Conservation (phyloP, 1,284 basidiomycete species). For the Sporisorium sorghi region DNA sequence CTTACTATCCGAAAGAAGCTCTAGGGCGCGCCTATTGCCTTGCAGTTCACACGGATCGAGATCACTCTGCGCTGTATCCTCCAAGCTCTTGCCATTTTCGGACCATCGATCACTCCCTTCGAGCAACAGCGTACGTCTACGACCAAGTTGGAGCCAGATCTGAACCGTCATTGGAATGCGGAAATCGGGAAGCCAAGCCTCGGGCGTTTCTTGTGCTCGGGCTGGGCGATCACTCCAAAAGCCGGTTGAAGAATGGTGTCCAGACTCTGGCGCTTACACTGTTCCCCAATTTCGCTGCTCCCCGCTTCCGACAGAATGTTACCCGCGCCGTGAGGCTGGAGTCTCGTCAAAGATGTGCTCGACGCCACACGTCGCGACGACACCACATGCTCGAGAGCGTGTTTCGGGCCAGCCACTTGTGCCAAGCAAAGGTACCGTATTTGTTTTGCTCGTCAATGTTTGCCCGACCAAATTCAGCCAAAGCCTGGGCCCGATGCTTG, state of each 20-base stretch:
- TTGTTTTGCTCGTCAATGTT: not conserved
- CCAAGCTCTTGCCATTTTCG: too few relatives aligned
- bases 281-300: not conserved
- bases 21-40: too few relatives aligned
- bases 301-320: conserved; percentile 8
- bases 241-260: conserved; percentile 1
- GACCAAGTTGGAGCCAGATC: not conserved
- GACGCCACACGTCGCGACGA: too few relatives aligned
- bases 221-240: not conserved
- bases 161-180: too few relatives aligned
- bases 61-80: too few relatives aligned
- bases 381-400: not conserved
- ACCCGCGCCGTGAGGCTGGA: too few relatives aligned
- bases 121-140: too few relatives aligned
- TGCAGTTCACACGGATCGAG: too few relatives aligned
- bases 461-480: too few relatives aligned
- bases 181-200: not conserved
- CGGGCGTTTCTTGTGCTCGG: not conserved
- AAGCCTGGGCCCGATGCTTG: not conserved
- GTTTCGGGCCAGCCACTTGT: not conserved
- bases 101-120: too few relatives aligned
- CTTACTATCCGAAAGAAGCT: too few relatives aligned
- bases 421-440: not conserved
- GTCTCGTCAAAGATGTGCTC: too few relatives aligned
- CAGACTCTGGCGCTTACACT: conserved; percentile 7